Evolutionary conservation across 805 yeast genomes (phyloP).

Genomic region (Groenewaldozyma tartarivorans): DNA sequence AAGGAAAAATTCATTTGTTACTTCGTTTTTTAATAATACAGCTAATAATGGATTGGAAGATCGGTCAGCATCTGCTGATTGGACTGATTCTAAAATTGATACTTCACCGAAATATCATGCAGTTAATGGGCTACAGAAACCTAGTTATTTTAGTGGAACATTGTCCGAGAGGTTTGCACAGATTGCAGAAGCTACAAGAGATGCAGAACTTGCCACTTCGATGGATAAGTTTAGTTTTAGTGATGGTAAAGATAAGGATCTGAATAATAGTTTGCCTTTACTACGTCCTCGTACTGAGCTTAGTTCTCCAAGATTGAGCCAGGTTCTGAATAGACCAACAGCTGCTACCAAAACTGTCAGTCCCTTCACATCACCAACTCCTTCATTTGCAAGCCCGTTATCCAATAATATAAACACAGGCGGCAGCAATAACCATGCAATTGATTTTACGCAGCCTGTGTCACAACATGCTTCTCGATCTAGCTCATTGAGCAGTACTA

Average conservation of each 20-base stretch:
- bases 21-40: neutral
- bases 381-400: slow-evolving; percentile 7
- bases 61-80: no score
- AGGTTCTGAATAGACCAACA: neutral
- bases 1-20: neutral
- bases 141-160: no score
- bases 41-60: no score
- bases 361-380: slow-evolving; percentile 12
- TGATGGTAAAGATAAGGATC: neutral
- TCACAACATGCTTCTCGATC: slow-evolving; percentile 11
- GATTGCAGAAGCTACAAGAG: slow-evolving; percentile 26
- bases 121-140: no score
- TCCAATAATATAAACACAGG: neutral
- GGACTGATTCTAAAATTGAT: no score
- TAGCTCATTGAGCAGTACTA: slow-evolving; percentile 13
- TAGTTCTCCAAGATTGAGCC: neutral
- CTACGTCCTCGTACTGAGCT: neutral
- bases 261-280: neutral
- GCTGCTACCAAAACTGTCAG: neutral
- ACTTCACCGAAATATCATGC: no score
- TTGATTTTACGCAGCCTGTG: slow-evolving; percentile 1
- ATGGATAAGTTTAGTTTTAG: slow-evolving; percentile 6
- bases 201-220: slow-evolving; percentile 21
- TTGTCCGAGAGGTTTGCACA: slow-evolving; percentile 16
- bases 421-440: neutral